Conservation (phyloP, 257 asterid genomes). For the Prunella vulgaris region DNA sequence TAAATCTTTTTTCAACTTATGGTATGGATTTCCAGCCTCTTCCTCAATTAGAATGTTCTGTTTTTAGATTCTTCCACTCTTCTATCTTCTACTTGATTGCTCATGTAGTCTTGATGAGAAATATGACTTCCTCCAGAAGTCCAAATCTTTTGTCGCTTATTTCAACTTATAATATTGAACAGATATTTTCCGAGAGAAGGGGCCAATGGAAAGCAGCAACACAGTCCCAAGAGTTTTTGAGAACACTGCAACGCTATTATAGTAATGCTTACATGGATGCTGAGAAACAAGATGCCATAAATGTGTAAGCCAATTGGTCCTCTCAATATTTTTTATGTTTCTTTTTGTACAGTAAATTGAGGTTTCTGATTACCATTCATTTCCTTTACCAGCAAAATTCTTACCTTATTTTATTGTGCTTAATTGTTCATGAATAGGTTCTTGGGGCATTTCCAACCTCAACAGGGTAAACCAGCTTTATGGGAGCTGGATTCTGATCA, state of each 20-base stretch:
- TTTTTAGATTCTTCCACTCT: neutral
- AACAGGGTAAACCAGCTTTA: constrained; percentile 72
- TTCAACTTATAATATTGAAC: constrained; percentile 22
- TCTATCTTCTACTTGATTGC: constrained; percentile 17
- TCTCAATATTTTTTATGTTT: neutral
- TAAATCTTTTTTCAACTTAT: neutral
- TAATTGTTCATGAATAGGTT: constrained; percentile 49
- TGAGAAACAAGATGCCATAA: constrained; percentile 89
- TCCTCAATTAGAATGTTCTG: neutral
- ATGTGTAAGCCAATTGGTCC: constrained; percentile 56
- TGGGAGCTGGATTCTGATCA: constrained; percentile 95
- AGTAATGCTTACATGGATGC: constrained; percentile 90
- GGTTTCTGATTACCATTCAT: neutral
- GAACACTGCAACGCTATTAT: constrained; percentile 79
- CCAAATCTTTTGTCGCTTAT: constrained; percentile 1
- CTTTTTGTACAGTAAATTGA: too few relatives aligned
- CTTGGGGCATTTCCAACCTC: constrained; percentile 94
- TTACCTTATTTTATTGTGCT: neutral
- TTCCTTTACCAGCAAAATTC: neutral
- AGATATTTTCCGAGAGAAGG: constrained; percentile 90
- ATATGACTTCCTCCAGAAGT: neutral
- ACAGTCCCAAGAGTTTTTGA: constrained; percentile 75
- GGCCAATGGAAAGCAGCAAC: constrained; percentile 98
- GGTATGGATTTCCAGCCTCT: neutral
- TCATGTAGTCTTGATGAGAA: constrained; percentile 5